A percentile compares a stretch with the other conserved stretches of the same genome.
Conservation (phyloP, 2,329 filamentous ascomycete species). For the Hypocrella siamensis region DNA sequence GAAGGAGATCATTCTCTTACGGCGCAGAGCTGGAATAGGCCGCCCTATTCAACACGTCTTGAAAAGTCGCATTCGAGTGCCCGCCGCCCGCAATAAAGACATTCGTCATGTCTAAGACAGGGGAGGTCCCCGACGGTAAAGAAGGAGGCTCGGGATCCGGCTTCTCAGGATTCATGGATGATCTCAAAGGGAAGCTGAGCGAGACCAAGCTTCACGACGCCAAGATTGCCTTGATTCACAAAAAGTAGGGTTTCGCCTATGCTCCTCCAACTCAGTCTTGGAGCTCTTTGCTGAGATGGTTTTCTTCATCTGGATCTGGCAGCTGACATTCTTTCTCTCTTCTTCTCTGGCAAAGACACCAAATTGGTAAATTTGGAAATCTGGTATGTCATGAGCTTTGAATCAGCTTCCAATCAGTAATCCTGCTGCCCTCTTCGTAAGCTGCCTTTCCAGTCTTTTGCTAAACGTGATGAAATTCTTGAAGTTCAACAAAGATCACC, state of each 20-base stretch:
- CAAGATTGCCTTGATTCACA: slow-evolving; percentile 40
- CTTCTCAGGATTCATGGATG: slow-evolving; percentile 23
- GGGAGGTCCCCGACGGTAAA: neutral
- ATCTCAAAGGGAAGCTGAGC: slow-evolving; percentile 39
- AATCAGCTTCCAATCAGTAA: neutral
- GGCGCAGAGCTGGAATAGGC: too few relatives aligned
- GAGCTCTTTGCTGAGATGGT: too few relatives aligned
- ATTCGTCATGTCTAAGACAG: slow-evolving; percentile 2
- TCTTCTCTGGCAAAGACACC: too few relatives aligned
- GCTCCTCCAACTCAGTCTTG: too few relatives aligned
- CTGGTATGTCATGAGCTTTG: slow-evolving; percentile 26
- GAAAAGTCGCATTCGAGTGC: neutral
- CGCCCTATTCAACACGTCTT: neutral
- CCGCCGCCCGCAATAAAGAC: neutral
- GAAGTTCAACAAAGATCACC: slow-evolving; percentile 70
- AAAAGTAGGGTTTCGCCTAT: slow-evolving; percentile 33
- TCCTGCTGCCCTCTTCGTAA: neutral
- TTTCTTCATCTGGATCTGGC: too few relatives aligned
- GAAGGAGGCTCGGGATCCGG: slow-evolving; percentile 5
- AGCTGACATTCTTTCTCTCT: neutral
- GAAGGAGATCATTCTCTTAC: too few relatives aligned
- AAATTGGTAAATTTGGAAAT: slow-evolving; percentile 48
- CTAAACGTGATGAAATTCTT: neutral
- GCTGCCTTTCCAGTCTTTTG: too few relatives aligned
- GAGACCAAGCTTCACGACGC: slow-evolving; percentile 38